These are phyloP conservation scores for Cyclocybe aegerita DNA, from an alignment of 768 basidiomycete species.

Conservation along the genomic window DNA sequence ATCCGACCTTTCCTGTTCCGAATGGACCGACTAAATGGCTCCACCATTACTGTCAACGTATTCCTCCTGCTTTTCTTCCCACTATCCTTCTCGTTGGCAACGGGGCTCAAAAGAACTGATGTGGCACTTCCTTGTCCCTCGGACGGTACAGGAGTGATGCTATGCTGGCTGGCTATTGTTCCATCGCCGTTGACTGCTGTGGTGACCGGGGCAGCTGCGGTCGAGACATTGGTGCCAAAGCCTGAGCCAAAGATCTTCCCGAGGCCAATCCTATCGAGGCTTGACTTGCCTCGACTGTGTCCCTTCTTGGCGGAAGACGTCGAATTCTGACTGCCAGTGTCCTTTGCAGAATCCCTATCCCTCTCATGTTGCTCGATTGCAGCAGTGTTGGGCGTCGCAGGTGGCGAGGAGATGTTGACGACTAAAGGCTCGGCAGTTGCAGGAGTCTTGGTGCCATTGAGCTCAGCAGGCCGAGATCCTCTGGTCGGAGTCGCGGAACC, in stretches of 20 bases:
- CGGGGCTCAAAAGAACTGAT: conserved; percentile 28
- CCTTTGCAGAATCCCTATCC: conserved; percentile 30
- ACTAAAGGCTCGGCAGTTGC: conserved; percentile 28
- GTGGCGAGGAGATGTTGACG: conserved; percentile 38
- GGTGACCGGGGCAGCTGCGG: conserved; percentile 25
- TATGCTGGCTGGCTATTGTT: conserved; percentile 11
- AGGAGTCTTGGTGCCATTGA: conserved; percentile 21
- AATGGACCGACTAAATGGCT: conserved; percentile 63
- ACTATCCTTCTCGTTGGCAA: conserved; percentile 28
- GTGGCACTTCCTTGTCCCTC: conserved; percentile 19
- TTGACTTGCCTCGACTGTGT: conserved; percentile 64
- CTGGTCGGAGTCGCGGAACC: conserved; percentile 8
- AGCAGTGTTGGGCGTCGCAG: conserved; percentile 29
- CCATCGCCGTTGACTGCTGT: conserved; percentile 24
- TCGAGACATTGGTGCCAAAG: conserved; percentile 8
- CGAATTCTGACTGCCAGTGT: conserved; percentile 32
- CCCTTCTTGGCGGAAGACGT: conserved; percentile 38
- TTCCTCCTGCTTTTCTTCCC: conserved; percentile 70
- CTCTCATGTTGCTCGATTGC: conserved; percentile 14
- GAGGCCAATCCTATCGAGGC: conserved; percentile 78
- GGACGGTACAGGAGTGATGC: conserved; percentile 16
- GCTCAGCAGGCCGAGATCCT: conserved; percentile 5
- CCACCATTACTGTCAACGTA: conserved; percentile 86
- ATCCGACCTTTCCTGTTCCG: conserved; percentile 42
- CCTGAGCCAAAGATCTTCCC: conserved; percentile 69